phyloP scores from a whole-genome alignment of 1,284 basidiomycete species.

The Trichosporon ovoides region DNA sequence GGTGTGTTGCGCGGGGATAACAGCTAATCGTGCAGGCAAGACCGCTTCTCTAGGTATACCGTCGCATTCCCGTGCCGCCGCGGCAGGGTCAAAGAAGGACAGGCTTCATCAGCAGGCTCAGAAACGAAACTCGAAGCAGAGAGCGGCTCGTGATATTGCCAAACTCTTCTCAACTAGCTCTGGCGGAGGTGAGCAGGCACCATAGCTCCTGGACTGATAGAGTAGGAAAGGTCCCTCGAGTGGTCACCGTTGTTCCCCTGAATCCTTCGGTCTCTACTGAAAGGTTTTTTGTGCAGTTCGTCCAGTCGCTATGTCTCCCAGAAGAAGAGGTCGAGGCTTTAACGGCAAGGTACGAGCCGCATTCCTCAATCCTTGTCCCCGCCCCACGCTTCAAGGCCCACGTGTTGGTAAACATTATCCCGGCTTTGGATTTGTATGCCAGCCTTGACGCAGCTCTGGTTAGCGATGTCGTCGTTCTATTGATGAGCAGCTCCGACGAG shows the following conservation, averaged over 20 bases:
- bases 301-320: conserved; percentile 60
- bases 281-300: conserved; percentile 67
- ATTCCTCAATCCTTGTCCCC: conserved; percentile 64
- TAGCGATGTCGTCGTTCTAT: conserved; percentile 79
- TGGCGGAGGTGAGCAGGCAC: conserved; percentile 36
- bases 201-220: neutral
- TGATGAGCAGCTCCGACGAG: conserved; percentile 57
- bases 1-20: conserved; percentile 51
- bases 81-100: conserved; percentile 37
- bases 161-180: conserved; percentile 49
- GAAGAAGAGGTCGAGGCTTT: conserved; percentile 49
- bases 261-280: conserved; percentile 55
- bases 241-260: conserved; percentile 50
- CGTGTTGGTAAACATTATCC: conserved; percentile 75
- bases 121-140: conserved; percentile 59
- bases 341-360: conserved; percentile 14
- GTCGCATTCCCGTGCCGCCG: conserved; percentile 19
- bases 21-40: conserved; percentile 55
- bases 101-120: conserved; percentile 43
- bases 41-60: conserved; percentile 47
- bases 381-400: conserved; percentile 83
- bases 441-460: conserved; percentile 81
- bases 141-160: conserved; percentile 54
- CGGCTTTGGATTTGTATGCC: conserved; percentile 65
- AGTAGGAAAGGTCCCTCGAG: conserved; percentile 46